Conservation (phyloP, 768 basidiomycete species). For the Stropharia rugosoannulata region DNA sequence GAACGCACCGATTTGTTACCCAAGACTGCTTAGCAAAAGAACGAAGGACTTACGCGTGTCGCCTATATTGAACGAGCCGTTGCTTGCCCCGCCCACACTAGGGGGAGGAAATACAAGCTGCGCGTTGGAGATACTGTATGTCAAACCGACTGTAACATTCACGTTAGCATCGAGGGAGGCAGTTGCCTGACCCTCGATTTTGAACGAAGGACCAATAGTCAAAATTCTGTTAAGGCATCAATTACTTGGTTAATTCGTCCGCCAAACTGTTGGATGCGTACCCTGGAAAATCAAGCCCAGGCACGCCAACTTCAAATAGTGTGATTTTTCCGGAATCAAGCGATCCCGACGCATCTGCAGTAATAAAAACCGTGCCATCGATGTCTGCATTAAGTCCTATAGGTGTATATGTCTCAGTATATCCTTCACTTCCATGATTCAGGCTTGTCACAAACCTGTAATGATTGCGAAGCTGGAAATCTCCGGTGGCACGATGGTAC, state of each 20-base stretch:
- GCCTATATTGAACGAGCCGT: slow-evolving; percentile 30
- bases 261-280: slow-evolving; percentile 17
- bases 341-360: slow-evolving; percentile 35
- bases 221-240: slow-evolving; percentile 32
- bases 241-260: background rate
- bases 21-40: background rate
- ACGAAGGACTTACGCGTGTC: slow-evolving; percentile 39
- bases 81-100: slow-evolving; percentile 14
- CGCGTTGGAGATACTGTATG: slow-evolving; percentile 40
- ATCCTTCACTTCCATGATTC: background rate
- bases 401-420: background rate
- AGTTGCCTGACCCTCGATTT: slow-evolving; percentile 36
- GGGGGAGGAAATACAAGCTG: slow-evolving; percentile 43
- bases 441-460: slow-evolving; percentile 24
- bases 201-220: slow-evolving; percentile 46
- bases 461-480: slow-evolving; percentile 33
- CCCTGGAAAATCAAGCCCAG: slow-evolving; percentile 51
- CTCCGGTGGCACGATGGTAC: slow-evolving; percentile 45
- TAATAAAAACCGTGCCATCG: slow-evolving; percentile 35
- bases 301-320: slow-evolving; percentile 41
- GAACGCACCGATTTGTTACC: background rate
- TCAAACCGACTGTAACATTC: slow-evolving; percentile 40
- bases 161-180: slow-evolving; percentile 35
- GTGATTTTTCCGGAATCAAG: slow-evolving; percentile 42
- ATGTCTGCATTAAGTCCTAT: slow-evolving; percentile 37